Evolutionary conservation across 176 grass and related monocot species (phyloP).

Genomic region (Carex pumila): DNA sequence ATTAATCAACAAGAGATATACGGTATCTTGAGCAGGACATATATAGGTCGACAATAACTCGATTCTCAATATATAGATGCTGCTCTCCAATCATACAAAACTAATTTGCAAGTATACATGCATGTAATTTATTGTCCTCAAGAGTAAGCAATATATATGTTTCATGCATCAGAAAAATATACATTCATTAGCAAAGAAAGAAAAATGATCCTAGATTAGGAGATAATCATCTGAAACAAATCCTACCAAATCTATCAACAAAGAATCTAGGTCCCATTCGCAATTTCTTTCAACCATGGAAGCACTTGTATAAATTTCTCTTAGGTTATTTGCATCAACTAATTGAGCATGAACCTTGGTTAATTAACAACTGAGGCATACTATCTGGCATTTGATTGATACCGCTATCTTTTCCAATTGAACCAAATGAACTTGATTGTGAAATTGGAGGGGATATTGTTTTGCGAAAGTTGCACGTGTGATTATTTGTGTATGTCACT

Average conservation of each 20-base stretch:
- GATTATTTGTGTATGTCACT: slow-evolving; percentile 18
- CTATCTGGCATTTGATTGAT: background rate
- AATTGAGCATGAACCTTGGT: background rate
- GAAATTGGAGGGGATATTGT: background rate
- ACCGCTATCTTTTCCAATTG: background rate
- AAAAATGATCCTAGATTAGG: background rate
- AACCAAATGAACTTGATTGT: background rate
- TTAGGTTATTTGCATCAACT: background rate
- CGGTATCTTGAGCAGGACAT: background rate
- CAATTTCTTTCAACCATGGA: background rate
- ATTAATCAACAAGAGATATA: background rate
- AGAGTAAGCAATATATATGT: background rate
- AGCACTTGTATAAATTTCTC: background rate
- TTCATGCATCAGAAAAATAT: background rate
- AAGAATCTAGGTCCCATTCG: slow-evolving; percentile 10
- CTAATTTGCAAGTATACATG: background rate
- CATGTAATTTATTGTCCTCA: background rate
- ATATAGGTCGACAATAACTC: background rate
- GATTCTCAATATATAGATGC: background rate
- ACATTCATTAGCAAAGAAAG: background rate
- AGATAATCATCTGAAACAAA: background rate
- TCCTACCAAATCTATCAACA: background rate
- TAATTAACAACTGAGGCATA: background rate
- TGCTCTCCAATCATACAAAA: background rate
- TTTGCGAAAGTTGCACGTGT: slow-evolving; percentile 1